Conservation (phyloP, 306 rosid species). For the Lathyrus sativus region DNA sequence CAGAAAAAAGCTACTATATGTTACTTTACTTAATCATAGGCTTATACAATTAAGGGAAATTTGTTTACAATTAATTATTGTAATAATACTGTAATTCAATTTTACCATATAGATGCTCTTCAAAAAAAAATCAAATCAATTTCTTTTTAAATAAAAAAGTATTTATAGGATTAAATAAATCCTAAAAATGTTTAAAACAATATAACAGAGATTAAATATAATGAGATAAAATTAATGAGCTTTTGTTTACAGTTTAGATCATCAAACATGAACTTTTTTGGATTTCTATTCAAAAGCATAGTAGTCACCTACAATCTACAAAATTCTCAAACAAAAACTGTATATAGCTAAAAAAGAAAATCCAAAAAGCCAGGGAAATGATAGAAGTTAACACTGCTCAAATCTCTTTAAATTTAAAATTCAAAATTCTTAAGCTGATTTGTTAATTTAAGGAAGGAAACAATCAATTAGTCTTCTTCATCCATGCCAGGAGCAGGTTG, state of each 20-base stretch:
- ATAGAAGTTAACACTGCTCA: not conserved
- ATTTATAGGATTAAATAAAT: too few species aligned
- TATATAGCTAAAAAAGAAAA: not conserved
- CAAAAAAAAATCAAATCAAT: too few species aligned
- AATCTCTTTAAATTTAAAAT: slow-evolving; percentile 33
- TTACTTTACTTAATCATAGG: too few species aligned
- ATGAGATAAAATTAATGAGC: not conserved
- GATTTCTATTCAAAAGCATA: not conserved
- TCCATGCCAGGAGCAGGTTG: slow-evolving; percentile 80
- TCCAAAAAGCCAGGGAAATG: not conserved
- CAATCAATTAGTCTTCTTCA: slow-evolving; percentile 63
- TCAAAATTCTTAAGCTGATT: slow-evolving; percentile 38
- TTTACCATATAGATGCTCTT: too few species aligned
- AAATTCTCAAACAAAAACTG: not conserved
- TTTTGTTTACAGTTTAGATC: not conserved
- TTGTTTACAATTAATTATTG: too few species aligned
- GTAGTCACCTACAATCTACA: not conserved
- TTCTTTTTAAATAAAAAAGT: too few species aligned
- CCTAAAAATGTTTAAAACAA: not conserved
- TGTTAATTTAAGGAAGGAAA: slow-evolving; percentile 13
- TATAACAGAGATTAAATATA: not conserved
- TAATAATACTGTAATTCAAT: too few species aligned
- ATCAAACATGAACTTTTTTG: not conserved
- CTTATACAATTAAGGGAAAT: too few species aligned
- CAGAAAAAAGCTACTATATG: too few species aligned